Percentiles rank a stretch among this genome's conserved stretches.
These are phyloP conservation scores for Rhizophagus sp. DNA, from an alignment of 192 early-diverging fungal species.

Conservation along the genomic window DNA sequence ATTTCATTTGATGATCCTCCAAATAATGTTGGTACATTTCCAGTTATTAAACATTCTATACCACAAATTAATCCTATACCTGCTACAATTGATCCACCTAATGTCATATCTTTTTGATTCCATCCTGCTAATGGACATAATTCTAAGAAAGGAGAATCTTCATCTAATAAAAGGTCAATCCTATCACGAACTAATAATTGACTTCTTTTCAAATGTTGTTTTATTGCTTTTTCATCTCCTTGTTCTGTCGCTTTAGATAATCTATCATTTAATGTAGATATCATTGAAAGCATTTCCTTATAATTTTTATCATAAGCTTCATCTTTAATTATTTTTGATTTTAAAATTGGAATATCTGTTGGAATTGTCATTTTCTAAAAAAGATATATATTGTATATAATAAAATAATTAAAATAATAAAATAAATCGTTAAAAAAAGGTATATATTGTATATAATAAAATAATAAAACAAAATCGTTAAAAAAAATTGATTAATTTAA, in stretches of 20 bases:
- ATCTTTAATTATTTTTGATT: conserved; percentile 7
- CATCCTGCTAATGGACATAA: conserved; percentile 63
- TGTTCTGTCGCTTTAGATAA: conserved; percentile 53
- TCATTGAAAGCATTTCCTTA: conserved; percentile 53
- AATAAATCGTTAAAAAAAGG: too few species aligned
- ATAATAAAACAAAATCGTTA: too few species aligned
- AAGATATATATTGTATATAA: too few species aligned
- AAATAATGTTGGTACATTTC: conserved; percentile 59
- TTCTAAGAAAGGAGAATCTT: conserved; percentile 67
- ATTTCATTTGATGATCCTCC: conserved; percentile 65
- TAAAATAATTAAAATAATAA: too few species aligned
- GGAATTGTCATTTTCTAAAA: not conserved
- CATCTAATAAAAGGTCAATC: conserved; percentile 59
- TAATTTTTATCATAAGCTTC: conserved; percentile 40
- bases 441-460: too few species aligned
- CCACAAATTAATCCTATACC: conserved; percentile 67
- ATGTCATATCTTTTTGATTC: conserved; percentile 63
- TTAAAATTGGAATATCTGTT: conserved; percentile 11
- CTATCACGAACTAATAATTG: conserved; percentile 63
- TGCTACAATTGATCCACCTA: conserved; percentile 63
- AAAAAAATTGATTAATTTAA: too few species aligned
- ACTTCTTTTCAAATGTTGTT: conserved; percentile 59
- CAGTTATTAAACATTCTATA: conserved; percentile 56
- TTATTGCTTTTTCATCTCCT: conserved; percentile 48
- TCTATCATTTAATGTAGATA: conserved; percentile 52